Base-by-base conservation (phyloP, 805 yeast species). In the Yamadazyma philogaea region DNA sequence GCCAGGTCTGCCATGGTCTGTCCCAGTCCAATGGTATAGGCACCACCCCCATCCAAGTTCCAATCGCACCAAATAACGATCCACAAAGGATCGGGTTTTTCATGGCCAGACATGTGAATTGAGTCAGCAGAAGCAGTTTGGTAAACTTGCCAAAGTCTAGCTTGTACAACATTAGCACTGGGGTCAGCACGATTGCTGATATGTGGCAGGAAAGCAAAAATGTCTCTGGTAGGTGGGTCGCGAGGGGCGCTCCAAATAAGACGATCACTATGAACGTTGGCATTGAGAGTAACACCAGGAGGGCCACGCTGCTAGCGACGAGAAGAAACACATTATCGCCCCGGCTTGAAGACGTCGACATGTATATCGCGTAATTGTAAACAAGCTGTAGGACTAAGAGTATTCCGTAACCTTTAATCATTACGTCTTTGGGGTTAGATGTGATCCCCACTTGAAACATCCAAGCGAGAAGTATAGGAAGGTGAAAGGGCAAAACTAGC, bases 11-110 rank as follows among this genome's bases (percentile, higher is more conserved):
- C 99, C 99, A 91, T 19, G 84, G 87, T 54, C 98, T 75, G 60
- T 91, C 99, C 99, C 99, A 91, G 62, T 91, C 99, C 45, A 93
- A 71, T 0, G 98, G 97, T 45, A 93, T 89, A 1, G 96, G 98
- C 28, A 87, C 62, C 2, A 91, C 96, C 12, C 98, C 97, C 1
- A 88, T 51, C 98, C 98, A 91, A 6, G 90, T 80, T 1, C 96
- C 96, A 8, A 84, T 45, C 1, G 64, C 32, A 2, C 57, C 52
- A 33, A 55, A 41, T n/a, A 64, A 52, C 16, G 59, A 45, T 14
- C 64, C 49, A 7, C 60, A 51, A 27, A 69, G 51, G 2, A 62
- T 50, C 12, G 55, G 60, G 45, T 67, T 58, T 18, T 48, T 42
- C 31, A 59, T 56, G 1, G 68, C 48, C 5, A 44, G 36, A 8